Percentiles rank a stretch among this genome's conserved stretches.
phyloP scores from a whole-genome alignment of 345 rosid species.

The Eucalyptus curtisii region DNA sequence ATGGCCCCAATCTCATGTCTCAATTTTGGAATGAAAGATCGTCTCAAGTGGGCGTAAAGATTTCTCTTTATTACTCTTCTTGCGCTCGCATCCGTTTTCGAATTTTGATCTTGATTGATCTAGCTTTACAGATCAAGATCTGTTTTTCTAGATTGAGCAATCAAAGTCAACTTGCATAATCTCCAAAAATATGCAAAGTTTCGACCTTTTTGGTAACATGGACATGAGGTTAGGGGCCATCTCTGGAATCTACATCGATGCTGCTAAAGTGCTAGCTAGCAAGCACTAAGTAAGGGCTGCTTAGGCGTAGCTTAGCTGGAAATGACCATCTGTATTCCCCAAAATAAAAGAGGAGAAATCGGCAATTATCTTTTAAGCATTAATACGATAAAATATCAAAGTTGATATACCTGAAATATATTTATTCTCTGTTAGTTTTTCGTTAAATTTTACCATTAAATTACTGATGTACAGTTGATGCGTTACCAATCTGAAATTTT shows the following conservation, averaged over 20 bases:
- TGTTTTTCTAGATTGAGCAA: background rate
- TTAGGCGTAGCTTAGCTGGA: background rate
- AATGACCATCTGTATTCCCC: background rate
- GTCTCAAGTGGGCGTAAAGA: background rate
- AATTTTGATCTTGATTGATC: background rate
- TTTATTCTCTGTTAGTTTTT: too few relatives aligned
- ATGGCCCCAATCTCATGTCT: background rate
- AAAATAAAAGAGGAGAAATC: background rate
- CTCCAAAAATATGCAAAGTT: background rate
- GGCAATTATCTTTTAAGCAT: too few relatives aligned
- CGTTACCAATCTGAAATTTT: too few relatives aligned
- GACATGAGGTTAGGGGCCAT: background rate
- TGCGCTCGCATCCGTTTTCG: background rate
- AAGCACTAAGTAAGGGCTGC: background rate
- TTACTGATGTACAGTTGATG: background rate
- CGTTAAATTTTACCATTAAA: too few relatives aligned
- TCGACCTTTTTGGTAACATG: background rate
- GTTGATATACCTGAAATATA: too few relatives aligned
- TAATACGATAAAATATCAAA: too few relatives aligned
- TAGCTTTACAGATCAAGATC: background rate
- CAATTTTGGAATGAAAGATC: background rate
- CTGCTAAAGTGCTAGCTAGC: background rate
- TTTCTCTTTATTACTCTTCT: background rate
- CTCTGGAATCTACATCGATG: background rate
- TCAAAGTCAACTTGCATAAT: background rate